Evolutionary conservation across 257 asterid species (phyloP).

Genomic region (Prunella vulgaris): DNA sequence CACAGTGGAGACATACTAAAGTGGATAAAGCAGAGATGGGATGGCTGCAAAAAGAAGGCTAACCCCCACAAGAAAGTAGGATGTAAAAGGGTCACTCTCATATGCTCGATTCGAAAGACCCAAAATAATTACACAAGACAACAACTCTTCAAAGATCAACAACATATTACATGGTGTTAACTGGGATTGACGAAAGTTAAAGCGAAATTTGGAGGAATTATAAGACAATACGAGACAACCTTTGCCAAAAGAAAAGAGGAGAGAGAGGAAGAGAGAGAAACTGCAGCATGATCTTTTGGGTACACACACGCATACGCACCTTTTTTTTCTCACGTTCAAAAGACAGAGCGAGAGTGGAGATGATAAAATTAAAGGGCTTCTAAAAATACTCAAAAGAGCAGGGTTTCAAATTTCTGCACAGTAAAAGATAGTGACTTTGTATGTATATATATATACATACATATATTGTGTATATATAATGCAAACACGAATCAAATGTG

Average conservation of each 20-base stretch:
- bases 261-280: conserved; percentile 1
- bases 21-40: conserved; percentile 26
- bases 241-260: conserved; percentile 1
- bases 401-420: conserved; percentile 17
- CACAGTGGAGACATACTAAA: conserved; percentile 8
- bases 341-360: neutral
- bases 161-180: conserved; percentile 1
- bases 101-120: neutral
- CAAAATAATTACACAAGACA: neutral
- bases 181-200: too few relatives aligned
- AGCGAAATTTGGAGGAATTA: neutral
- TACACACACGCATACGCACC: conserved; percentile 22
- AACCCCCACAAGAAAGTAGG: conserved; percentile 28
- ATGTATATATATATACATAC: neutral
- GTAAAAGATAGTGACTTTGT: conserved; percentile 33
- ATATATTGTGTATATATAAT: too few relatives aligned
- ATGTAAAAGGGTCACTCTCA: conserved; percentile 1
- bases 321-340: conserved; percentile 12
- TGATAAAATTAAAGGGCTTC: conserved; percentile 27
- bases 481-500: conserved; percentile 27
- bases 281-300: conserved; percentile 27
- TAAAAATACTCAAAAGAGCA: conserved; percentile 36
- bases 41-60: conserved; percentile 7
- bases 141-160: neutral
- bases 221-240: conserved; percentile 9